phyloP scores from a whole-genome alignment of 805 yeast species.

The Cyberlindnera nakhonratchasimensis region DNA sequence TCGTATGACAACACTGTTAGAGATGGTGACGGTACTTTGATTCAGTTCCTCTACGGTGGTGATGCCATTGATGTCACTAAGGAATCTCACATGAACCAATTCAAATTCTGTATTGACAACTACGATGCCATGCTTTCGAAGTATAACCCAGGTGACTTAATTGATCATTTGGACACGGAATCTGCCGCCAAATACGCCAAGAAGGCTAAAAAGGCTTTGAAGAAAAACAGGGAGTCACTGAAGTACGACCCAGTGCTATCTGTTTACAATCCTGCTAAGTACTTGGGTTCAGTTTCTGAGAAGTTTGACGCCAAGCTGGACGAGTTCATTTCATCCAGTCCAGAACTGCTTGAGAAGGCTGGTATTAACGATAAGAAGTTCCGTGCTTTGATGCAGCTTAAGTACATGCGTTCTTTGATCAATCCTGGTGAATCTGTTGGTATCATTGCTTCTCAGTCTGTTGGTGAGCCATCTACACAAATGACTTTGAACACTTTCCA shows the following conservation, averaged over 20 bases:
- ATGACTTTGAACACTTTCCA: slow-evolving; percentile 97
- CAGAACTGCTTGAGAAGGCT: slow-evolving; percentile 49
- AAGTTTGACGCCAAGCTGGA: slow-evolving; percentile 81
- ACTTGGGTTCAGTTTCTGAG: slow-evolving; percentile 91
- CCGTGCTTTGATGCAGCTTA: slow-evolving; percentile 95
- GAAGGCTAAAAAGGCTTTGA: slow-evolving; percentile 70
- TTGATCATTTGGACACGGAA: slow-evolving; percentile 77
- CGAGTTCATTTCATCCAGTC: slow-evolving; percentile 54
- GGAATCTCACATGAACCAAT: slow-evolving; percentile 91
- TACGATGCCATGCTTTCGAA: slow-evolving; percentile 81
- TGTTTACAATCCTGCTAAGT: slow-evolving; percentile 81
- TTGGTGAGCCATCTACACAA: slow-evolving; percentile 99
- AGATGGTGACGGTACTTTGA: slow-evolving; percentile 89
- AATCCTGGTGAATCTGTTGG: slow-evolving; percentile 99
- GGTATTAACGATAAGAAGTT: slow-evolving; percentile 73
- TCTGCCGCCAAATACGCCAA: slow-evolving; percentile 77
- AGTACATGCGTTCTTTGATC: slow-evolving; percentile 93
- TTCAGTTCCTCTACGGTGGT: slow-evolving; percentile 97
- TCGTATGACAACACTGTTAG: slow-evolving; percentile 94
- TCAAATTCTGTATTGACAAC: slow-evolving; percentile 89
- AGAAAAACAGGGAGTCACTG: slow-evolving; percentile 58
- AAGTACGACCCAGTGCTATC: slow-evolving; percentile 90
- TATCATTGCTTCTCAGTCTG: slow-evolving; percentile 95
- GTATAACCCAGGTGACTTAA: slow-evolving; percentile 76
- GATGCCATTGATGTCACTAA: slow-evolving; percentile 93